phyloP scores from a whole-genome alignment of 768 basidiomycete species.

The Dioszegia crocea region DNA sequence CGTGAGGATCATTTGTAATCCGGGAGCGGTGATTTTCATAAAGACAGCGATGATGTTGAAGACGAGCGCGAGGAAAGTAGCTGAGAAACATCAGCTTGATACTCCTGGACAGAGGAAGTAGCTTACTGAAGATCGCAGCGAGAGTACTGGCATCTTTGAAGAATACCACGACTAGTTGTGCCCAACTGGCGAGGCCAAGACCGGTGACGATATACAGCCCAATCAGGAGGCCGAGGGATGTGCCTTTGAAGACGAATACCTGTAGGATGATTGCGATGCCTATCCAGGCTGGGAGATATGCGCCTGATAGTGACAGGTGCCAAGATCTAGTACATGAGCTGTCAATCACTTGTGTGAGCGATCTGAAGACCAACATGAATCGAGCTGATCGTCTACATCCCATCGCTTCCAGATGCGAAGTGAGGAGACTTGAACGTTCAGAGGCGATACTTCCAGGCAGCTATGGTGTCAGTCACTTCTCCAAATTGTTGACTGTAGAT shows the following conservation, averaged over 20 bases:
- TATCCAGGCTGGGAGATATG: slow-evolving; percentile 74
- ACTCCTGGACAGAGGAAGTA: background rate
- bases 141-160: slow-evolving; percentile 29
- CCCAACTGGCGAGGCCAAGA: slow-evolving; percentile 29
- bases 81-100: slow-evolving; percentile 5
- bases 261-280: slow-evolving; percentile 65
- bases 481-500: background rate
- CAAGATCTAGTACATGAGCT: slow-evolving; percentile 53
- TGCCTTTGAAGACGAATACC: slow-evolving; percentile 62
- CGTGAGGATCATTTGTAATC: slow-evolving; percentile 61
- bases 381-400: slow-evolving; percentile 68
- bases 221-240: slow-evolving; percentile 61
- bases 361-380: slow-evolving; percentile 54
- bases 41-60: slow-evolving; percentile 66
- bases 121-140: slow-evolving; percentile 51
- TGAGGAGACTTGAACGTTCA: slow-evolving; percentile 64
- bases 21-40: slow-evolving; percentile 49
- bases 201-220: slow-evolving; percentile 62
- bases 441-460: slow-evolving; percentile 62
- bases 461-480: background rate
- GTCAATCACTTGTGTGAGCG: slow-evolving; percentile 6
- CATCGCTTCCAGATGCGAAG: slow-evolving; percentile 74
- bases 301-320: slow-evolving; percentile 63
- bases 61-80: slow-evolving; percentile 59
- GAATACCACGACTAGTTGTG: slow-evolving; percentile 21